Conservation (phyloP, 805 yeast genomes). For the Pichia paraexigua region DNA sequence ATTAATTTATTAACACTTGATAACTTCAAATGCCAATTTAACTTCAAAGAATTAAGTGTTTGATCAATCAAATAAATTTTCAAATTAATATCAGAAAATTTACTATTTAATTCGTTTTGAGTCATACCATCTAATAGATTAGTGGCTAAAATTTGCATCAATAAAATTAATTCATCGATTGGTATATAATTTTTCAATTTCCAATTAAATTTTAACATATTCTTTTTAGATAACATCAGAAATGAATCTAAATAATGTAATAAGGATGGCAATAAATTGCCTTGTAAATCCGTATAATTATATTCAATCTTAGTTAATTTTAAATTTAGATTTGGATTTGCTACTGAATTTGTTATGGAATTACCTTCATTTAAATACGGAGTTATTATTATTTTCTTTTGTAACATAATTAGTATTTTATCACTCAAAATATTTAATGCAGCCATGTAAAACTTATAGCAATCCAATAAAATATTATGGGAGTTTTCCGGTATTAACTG, state of each 20-base stretch:
- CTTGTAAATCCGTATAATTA: conserved; percentile 43
- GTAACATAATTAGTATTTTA: conserved; percentile 38
- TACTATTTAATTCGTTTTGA: conserved; percentile 13
- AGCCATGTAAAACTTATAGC: conserved; percentile 4
- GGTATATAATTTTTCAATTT: conserved; percentile 55
- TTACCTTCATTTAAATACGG: conserved; percentile 11
- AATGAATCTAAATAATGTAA: conserved; percentile 51
- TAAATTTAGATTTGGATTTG: conserved; percentile 14
- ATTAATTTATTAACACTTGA: conserved; percentile 20
- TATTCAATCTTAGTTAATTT: conserved; percentile 22
- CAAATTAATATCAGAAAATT: conserved; percentile 21
- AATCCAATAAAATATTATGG: neutral
- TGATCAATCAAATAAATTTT: conserved; percentile 23
- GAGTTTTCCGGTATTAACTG: neutral
- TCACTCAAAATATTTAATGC: conserved; percentile 44
- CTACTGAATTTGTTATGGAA: neutral
- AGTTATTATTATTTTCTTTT: conserved; percentile 29
- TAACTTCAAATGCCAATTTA: conserved; percentile 20
- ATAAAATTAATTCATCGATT: conserved; percentile 46
- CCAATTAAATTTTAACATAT: conserved; percentile 41
- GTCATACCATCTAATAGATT: conserved; percentile 34
- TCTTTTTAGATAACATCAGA: conserved; percentile 38
- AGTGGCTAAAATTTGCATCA: conserved; percentile 44
- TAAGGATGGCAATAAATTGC: conserved; percentile 48
- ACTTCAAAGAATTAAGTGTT: conserved; percentile 13